phyloP scores from a whole-genome alignment of 139 green algal genomes.

The Chlamydomonas incerta region DNA sequence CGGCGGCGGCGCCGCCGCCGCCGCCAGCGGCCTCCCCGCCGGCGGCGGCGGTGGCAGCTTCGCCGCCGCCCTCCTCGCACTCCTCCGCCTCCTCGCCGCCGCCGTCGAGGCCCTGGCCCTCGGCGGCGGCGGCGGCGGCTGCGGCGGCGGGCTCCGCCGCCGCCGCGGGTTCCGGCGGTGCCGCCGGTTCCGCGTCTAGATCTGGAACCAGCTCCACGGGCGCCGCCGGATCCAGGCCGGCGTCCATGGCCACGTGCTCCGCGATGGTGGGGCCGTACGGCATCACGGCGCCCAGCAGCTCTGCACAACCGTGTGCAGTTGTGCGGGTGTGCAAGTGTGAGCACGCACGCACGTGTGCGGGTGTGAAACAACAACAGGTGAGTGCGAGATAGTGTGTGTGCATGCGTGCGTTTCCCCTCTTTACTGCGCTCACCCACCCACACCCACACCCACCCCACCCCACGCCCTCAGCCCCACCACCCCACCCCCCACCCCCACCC shows the following conservation, averaged over 20 bases:
- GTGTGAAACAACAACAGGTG: no score
- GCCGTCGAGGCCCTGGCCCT: background rate
- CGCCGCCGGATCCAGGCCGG: constrained; percentile 69
- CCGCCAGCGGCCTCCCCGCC: background rate
- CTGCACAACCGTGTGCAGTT: constrained; percentile 19
- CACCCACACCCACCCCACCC: background rate
- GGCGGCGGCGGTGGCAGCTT: no score
- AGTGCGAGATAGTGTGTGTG: no score
- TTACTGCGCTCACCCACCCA: background rate
- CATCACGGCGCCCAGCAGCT: constrained; percentile 49
- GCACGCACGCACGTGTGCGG: no score
- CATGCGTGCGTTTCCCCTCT: background rate
- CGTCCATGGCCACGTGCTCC: constrained; percentile 84
- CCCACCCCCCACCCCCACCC: background rate
- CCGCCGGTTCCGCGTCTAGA: background rate
- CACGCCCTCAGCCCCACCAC: background rate
- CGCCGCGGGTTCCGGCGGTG: background rate
- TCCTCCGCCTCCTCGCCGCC: constrained; percentile 29
- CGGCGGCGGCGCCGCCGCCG: background rate
- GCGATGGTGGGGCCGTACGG: constrained; percentile 85
- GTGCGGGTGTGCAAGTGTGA: no score
- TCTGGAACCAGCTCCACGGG: background rate
- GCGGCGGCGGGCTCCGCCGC: background rate
- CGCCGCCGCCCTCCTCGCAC: background rate
- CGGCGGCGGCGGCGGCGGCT: background rate